Base-by-base conservation (phyloP, 2,329 filamentous ascomycete species). In the Dothidotthia symphoricarpi region DNA sequence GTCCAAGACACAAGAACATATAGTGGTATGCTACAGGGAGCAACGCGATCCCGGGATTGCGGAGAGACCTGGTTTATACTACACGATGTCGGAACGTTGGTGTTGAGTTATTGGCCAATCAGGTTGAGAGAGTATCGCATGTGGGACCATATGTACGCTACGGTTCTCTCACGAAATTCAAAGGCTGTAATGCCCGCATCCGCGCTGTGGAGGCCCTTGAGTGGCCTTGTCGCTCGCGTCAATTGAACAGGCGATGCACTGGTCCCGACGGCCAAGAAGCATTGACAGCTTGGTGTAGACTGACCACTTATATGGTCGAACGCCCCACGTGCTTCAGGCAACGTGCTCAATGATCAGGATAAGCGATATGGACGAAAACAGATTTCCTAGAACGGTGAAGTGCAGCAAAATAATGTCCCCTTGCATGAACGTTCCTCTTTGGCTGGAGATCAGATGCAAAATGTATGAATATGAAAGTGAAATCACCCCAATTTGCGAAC, bases 51-150 rank as follows among this genome's bases (percentile, higher is more conserved):
- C 47, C 39, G 36, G 43, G 42, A 48, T 43, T 42, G 51, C 45
- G 45, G 45, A 54, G 42, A 41, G 40, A 42, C 43, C 45, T 39
- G 36, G 51, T 46, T 46, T 55, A 57, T 56, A 55, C 34, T 46
- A 36, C 43, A 41, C 36, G 36, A 53, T 46, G 19, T 38, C 37
- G 40, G 44, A 34, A 39, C 33, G 27, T 16, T 46, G 41, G 45
- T 50, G 34, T 39, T 48, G 35, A 31, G 8, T 15, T 24, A 14
- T 19, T 16, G 39, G 16, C 54, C 53, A 58, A 56, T 58, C 39
- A 39, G 36, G 33, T 24, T 13, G 31, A 43, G 10, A 19, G 38
- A 31, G 27, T 35, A 42, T 42, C 40, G 46, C 54, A 56, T 56
- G 51, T 54, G 53, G 40, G 43, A 36, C 33, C 32, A 30, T 24